A percentile compares a stretch with the other conserved stretches of the same genome.
Evolutionary conservation across 257 asterid species (phyloP).

Genomic region (Rhazya stricta): DNA sequence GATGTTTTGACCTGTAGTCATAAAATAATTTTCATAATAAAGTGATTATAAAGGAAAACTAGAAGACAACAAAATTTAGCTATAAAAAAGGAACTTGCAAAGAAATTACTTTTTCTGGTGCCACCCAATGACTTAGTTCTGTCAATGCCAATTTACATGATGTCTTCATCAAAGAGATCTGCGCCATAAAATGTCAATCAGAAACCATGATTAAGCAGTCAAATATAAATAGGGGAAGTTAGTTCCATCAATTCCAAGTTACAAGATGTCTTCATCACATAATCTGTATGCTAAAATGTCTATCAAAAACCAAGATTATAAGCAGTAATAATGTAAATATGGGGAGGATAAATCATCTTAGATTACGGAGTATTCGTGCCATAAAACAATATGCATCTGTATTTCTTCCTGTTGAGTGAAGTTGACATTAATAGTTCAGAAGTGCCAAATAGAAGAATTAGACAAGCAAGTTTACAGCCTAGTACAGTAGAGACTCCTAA

Average conservation of each 20-base stretch:
- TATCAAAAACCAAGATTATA: background rate
- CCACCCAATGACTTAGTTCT: slow-evolving; percentile 69
- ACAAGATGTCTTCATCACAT: background rate
- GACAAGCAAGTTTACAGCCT: background rate
- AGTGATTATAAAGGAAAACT: background rate
- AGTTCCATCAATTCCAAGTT: background rate
- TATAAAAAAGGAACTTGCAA: background rate
- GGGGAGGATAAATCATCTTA: background rate
- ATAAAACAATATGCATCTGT: background rate
- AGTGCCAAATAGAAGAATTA: background rate
- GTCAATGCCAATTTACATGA: slow-evolving; percentile 60
- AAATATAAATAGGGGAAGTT: background rate
- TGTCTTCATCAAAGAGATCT: slow-evolving; percentile 45
- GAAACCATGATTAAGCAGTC: slow-evolving; percentile 5
- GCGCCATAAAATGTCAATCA: slow-evolving; percentile 8
- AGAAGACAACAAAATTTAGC: background rate
- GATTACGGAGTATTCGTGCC: background rate
- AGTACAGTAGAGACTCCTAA: background rate
- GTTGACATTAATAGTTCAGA: background rate
- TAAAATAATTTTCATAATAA: background rate
- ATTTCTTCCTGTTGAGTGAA: background rate
- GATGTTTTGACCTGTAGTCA: slow-evolving; percentile 63
- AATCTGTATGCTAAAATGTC: background rate
- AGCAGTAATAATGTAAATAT: background rate
- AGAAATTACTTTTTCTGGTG: slow-evolving; percentile 59